Conservation (phyloP, 2,329 filamentous ascomycete species). For the Periconia sp. region DNA sequence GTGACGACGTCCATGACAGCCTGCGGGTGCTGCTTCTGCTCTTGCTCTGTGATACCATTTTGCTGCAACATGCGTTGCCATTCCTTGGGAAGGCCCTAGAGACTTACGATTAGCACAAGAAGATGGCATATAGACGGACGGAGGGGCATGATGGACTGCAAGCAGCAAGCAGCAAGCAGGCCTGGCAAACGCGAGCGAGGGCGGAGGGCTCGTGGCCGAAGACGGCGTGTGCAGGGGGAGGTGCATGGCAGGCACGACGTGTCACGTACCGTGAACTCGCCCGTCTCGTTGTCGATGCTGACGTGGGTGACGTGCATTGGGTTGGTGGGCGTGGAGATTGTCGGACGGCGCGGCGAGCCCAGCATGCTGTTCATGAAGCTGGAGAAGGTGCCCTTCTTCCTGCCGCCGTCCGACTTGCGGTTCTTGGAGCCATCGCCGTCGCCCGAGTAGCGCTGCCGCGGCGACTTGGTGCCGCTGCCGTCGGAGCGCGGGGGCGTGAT, state of each 20-base stretch:
- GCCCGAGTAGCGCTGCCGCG: constrained; percentile 49
- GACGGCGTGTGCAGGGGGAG: not conserved
- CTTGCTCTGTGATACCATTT: constrained; percentile 94
- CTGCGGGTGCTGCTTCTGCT: constrained; percentile 93
- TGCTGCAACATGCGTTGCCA: constrained; percentile 97
- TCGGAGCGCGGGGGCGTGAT: constrained; percentile 41
- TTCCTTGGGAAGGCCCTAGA: constrained; percentile 89
- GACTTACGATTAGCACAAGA: constrained; percentile 17
- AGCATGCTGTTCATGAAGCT: constrained; percentile 49
- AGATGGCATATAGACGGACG: no score
- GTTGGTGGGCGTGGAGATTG: constrained; percentile 97
- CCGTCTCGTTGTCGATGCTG: constrained; percentile 93
- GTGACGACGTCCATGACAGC: constrained; percentile 94
- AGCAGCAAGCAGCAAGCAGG: constrained; percentile 1
- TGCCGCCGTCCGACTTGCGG: constrained; percentile 41
- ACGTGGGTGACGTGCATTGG: constrained; percentile 98
- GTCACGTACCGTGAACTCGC: constrained; percentile 83
- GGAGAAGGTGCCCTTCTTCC: constrained; percentile 50
- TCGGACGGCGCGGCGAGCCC: constrained; percentile 80
- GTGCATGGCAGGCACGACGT: constrained; percentile 11
- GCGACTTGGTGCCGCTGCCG: constrained; percentile 39
- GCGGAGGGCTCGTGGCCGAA: not conserved
- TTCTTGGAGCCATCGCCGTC: constrained; percentile 36
- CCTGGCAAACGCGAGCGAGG: constrained; percentile 1
- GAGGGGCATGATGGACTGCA: no score